Percentiles rank a stretch among this genome's conserved stretches.
Evolutionary conservation across 306 rosid genomes (phyloP).

Genomic region (Pterocarpus santalinus): DNA sequence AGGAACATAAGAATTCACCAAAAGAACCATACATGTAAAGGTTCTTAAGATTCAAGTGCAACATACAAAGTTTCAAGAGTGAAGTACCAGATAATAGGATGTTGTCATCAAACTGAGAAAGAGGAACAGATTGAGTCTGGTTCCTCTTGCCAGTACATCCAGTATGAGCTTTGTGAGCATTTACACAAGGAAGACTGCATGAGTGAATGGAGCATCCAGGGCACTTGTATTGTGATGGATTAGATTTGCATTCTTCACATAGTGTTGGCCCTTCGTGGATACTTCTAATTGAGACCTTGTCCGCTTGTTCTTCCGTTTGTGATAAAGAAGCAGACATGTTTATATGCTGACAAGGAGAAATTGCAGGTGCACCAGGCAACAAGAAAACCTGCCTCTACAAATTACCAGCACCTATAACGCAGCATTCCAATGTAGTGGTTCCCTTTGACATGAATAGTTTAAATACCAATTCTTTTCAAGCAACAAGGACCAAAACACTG

Average conservation of each 20-base stretch:
- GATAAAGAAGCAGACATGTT: constrained; percentile 23
- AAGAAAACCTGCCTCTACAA: background rate
- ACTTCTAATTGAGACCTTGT: too few relatives aligned
- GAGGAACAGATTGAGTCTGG: constrained; percentile 71
- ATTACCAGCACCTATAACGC: background rate
- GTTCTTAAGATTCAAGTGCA: too few relatives aligned
- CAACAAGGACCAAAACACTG: too few relatives aligned
- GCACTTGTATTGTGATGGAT: constrained; percentile 77
- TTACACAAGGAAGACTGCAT: constrained; percentile 84
- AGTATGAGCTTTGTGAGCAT: constrained; percentile 76
- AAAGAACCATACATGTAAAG: too few relatives aligned
- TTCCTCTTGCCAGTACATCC: constrained; percentile 82
- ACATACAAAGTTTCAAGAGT: background rate
- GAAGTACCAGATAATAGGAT: constrained; percentile 74
- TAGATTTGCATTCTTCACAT: constrained; percentile 76
- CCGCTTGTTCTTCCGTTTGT: constrained; percentile 47
- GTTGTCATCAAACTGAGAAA: constrained; percentile 76
- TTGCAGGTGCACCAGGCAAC: background rate
- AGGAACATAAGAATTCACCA: too few relatives aligned
- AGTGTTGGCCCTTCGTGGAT: too few relatives aligned
- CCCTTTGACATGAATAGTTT: background rate
- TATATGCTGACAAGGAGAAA: background rate
- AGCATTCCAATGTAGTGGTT: background rate
- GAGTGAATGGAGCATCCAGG: constrained; percentile 84
- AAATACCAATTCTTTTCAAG: constrained; percentile 18